Evolutionary conservation across 306 rosid genomes (phyloP).

Genomic region (Psophocarpus tetragonolobus): DNA sequence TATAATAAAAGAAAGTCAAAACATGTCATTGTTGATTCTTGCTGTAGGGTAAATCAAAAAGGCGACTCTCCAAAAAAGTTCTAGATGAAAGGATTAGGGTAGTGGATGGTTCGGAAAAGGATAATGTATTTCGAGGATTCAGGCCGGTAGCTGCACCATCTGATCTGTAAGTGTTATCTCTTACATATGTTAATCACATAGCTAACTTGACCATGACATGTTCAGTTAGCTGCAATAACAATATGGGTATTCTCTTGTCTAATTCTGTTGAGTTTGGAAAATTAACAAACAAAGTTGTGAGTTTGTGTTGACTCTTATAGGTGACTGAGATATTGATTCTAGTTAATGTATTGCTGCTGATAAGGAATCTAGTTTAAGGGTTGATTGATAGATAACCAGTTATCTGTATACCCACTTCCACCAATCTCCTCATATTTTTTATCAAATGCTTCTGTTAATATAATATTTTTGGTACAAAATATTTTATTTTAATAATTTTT

Average conservation of each 20-base stretch:
- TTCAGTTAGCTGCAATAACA: background rate
- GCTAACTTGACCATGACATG: background rate
- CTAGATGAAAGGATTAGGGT: constrained; percentile 65
- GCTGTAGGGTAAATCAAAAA: constrained; percentile 63
- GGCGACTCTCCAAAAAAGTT: constrained; percentile 67
- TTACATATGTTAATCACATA: constrained; percentile 10
- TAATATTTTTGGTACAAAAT: background rate
- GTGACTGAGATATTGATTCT: background rate
- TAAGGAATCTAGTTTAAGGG: background rate
- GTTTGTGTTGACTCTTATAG: background rate
- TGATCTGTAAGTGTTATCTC: constrained; percentile 62
- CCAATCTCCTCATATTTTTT: background rate
- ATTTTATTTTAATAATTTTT: too few species aligned
- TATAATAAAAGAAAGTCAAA: constrained; percentile 17
- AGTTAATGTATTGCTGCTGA: background rate
- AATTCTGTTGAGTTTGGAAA: constrained; percentile 11
- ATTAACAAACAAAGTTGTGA: background rate
- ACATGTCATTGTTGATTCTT: constrained; percentile 22
- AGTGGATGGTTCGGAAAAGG: constrained; percentile 54
- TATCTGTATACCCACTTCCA: background rate
- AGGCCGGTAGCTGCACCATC: constrained; percentile 68
- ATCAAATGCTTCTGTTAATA: background rate
- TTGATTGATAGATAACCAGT: background rate
- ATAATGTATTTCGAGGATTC: constrained; percentile 63
- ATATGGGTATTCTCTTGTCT: background rate